Evolutionary conservation across 2,329 filamentous ascomycete species (phyloP), one percentile per base, ranked within the genome.

Genomic region (Sporothrix phasma): DNA sequence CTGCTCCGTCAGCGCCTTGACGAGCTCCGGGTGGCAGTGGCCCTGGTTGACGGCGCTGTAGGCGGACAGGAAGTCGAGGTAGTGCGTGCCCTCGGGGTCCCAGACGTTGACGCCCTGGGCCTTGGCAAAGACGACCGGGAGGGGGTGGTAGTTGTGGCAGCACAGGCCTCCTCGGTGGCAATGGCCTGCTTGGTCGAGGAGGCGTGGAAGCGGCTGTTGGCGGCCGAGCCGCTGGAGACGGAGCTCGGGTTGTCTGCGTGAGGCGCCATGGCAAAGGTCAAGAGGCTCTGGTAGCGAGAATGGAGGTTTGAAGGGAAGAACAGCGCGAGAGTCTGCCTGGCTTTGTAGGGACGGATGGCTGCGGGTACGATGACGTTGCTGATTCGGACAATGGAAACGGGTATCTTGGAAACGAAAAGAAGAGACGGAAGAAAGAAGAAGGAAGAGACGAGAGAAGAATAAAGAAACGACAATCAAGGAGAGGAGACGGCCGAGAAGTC

Each of bases 111-210:
- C 88, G 58, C 93, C 94, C 71, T 87, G 84, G 47, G 92, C 94
- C 69, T 86, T 85, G 64, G 93, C 83, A 76, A 97, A 97, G 73
- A 96, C 94, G 66, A 99, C 87, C 46, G 94, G 94, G 2, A 99
- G 84, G 17, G 94, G 94, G 77, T 97, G 92, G 82, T 99, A 99
- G 81, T 99, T 99, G 84, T 99, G 94, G 94, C 94, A 59, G 94
- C 94, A 76, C 85, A 93, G 74, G 89, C 81, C 72, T 90, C 81
- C 79, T 99, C 94, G 62, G 86, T 79, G 62, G 86, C 79, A 74
- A 97, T 95, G 71, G 94, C 93, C 70, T 83, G 81, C 65, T 86
- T 79, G 49, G 92, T 92, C 29, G 93, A 92, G 22, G 89, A 75
- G 63, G 91, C 83, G 78, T 97, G 94, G 79, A 82, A 85, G 69